Conservation (phyloP, 139 green algal species). For the Mesostigma viride region DNA sequence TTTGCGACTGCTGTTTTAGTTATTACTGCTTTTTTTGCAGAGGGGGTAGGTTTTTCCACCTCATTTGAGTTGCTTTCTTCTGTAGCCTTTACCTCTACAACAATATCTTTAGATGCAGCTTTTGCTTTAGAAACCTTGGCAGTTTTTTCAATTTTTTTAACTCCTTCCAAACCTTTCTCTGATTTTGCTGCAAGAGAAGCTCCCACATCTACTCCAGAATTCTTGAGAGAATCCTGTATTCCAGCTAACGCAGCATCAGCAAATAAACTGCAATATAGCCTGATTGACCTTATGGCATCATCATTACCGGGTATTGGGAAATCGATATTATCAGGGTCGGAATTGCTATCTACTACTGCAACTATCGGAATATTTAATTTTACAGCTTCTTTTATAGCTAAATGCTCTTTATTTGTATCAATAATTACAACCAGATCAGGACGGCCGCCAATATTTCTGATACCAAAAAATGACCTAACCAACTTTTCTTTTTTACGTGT, state of each 20-base stretch:
- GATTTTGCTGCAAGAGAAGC: conserved; percentile 5
- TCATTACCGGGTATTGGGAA: not conserved
- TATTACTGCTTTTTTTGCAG: no score
- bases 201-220: not conserved
- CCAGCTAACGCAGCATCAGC: not conserved
- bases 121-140: no score
- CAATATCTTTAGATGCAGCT: no score
- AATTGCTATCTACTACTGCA: conserved; percentile 13
- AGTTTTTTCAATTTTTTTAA: conserved; percentile 12
- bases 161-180: conserved; percentile 4
- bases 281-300: not conserved
- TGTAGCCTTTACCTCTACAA: no score
- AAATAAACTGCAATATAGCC: not conserved
- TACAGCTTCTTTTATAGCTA: conserved; percentile 6
- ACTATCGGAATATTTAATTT: conserved; percentile 7
- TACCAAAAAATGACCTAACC: conserved; percentile 6
- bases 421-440: conserved; percentile 11
- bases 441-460: not conserved
- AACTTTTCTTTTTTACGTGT: conserved; percentile 8
- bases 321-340: conserved; percentile 10
- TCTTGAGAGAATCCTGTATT: not conserved
- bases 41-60: no score
- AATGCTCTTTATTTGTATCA: conserved; percentile 12
- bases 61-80: no score
- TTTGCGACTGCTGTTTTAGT: no score